phyloP scores from a whole-genome alignment of 2,329 filamentous ascomycete genomes.

The Xylaria sp. region DNA sequence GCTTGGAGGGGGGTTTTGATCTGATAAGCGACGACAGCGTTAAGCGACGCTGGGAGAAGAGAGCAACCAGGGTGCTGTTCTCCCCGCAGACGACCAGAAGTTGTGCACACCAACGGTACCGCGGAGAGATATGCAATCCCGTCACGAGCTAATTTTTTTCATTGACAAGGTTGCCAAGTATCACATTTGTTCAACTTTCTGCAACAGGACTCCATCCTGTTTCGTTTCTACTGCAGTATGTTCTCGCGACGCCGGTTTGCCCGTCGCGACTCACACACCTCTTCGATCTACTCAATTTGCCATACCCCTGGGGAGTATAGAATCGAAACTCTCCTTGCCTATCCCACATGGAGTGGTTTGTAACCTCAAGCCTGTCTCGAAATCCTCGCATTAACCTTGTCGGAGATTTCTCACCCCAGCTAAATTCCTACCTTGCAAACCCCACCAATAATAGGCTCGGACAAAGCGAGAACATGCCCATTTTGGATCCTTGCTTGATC shows the following conservation, averaged over 20 bases:
- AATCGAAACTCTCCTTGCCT: conserved; percentile 22
- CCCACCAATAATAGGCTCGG: conserved; percentile 35
- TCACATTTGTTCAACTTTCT: conserved; percentile 17
- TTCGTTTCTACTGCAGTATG: neutral
- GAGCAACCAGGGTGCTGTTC: conserved; percentile 13
- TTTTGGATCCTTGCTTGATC: conserved; percentile 25
- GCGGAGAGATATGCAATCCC: conserved; percentile 19
- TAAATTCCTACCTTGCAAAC: conserved; percentile 17
- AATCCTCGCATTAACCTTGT: conserved; percentile 34
- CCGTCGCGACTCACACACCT: neutral
- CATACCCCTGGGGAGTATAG: neutral
- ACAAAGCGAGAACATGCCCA: conserved; percentile 23
- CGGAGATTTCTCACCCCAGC: conserved; percentile 34
- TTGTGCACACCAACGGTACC: conserved; percentile 15
- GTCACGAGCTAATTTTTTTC: conserved; percentile 23
- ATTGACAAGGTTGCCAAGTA: conserved; percentile 11
- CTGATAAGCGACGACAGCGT: conserved; percentile 26
- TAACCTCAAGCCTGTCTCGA: conserved; percentile 12
- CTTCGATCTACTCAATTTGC: neutral
- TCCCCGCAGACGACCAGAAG: conserved; percentile 26
- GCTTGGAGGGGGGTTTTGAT: conserved; percentile 29
- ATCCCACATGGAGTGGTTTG: conserved; percentile 12
- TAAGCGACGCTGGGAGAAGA: conserved; percentile 18
- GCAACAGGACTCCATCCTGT: conserved; percentile 7
- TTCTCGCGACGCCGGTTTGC: neutral